Conservation (phyloP, 2,329 filamentous ascomycete species). For the Chalaropsis ovoidea region DNA sequence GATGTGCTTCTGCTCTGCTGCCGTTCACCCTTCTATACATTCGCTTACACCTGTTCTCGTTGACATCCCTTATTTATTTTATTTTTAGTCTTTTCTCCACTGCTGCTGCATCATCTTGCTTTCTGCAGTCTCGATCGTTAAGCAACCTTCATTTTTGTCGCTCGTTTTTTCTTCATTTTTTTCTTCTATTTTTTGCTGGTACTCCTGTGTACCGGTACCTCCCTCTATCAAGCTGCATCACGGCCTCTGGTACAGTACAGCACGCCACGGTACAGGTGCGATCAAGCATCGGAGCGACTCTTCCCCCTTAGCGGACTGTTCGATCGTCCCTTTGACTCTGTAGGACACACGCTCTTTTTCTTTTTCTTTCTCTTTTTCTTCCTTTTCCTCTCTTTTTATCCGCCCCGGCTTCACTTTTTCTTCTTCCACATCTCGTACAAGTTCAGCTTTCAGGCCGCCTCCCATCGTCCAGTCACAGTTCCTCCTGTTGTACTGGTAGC, state of each 20-base stretch:
- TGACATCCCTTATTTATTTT: constrained; percentile 8
- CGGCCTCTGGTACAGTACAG: neutral
- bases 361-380: neutral
- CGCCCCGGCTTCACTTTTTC: neutral
- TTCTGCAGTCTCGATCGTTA: neutral
- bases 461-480: neutral
- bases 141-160: neutral
- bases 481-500: constrained; percentile 3
- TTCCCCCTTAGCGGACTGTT: neutral
- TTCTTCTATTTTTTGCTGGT: neutral
- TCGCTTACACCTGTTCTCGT: constrained; percentile 12
- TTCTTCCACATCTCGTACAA: neutral
- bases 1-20: neutral
- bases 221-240: neutral
- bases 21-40: constrained; percentile 1
- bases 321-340: neutral
- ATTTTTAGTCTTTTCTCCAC: constrained; percentile 10
- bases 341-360: neutral
- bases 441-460: constrained; percentile 8
- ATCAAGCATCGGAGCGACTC: neutral
- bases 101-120: constrained; percentile 2
- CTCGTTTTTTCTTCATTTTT: neutral
- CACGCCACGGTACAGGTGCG: neutral
- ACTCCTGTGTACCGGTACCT: neutral
- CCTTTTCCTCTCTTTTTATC: neutral